phyloP scores from a whole-genome alignment of 2,329 filamentous ascomycete species.

The Monosporascus sp. region DNA sequence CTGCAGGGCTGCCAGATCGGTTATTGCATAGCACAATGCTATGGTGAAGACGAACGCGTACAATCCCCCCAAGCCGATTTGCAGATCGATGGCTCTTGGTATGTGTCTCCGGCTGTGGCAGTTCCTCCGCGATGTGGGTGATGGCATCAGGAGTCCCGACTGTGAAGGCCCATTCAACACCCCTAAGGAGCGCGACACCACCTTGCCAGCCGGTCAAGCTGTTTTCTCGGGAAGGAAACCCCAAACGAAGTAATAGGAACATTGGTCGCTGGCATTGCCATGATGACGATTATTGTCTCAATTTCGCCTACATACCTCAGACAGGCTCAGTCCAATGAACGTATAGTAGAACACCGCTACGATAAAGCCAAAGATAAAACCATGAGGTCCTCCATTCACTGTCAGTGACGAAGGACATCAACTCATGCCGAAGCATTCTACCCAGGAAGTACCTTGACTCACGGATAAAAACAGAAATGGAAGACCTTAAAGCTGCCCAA shows the following conservation, averaged over 20 bases:
- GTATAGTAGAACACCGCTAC: slow-evolving; percentile 39
- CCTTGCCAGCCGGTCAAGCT: slow-evolving; percentile 49
- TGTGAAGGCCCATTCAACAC: slow-evolving; percentile 63
- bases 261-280: slow-evolving; percentile 48
- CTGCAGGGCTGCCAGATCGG: slow-evolving; percentile 49
- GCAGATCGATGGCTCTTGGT: slow-evolving; percentile 46
- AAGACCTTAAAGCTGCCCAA: slow-evolving; percentile 60
- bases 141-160: slow-evolving; percentile 62
- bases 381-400: slow-evolving; percentile 39
- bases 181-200: slow-evolving; percentile 60
- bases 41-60: slow-evolving; percentile 49
- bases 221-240: slow-evolving; percentile 36
- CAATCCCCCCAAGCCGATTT: slow-evolving; percentile 41
- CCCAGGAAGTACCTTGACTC: slow-evolving; percentile 13
- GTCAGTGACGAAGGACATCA: neutral
- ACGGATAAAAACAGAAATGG: slow-evolving; percentile 49
- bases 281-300: slow-evolving; percentile 47
- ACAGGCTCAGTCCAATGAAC: slow-evolving; percentile 36
- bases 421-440: neutral
- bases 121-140: slow-evolving; percentile 58
- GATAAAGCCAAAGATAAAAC: slow-evolving; percentile 38
- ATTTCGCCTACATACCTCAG: slow-evolving; percentile 43
- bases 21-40: slow-evolving; percentile 49
- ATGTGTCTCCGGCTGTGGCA: slow-evolving; percentile 44
- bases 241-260: slow-evolving; percentile 51